phyloP scores from a whole-genome alignment of 768 basidiomycete species.

The Xerocomus spinulosus region DNA sequence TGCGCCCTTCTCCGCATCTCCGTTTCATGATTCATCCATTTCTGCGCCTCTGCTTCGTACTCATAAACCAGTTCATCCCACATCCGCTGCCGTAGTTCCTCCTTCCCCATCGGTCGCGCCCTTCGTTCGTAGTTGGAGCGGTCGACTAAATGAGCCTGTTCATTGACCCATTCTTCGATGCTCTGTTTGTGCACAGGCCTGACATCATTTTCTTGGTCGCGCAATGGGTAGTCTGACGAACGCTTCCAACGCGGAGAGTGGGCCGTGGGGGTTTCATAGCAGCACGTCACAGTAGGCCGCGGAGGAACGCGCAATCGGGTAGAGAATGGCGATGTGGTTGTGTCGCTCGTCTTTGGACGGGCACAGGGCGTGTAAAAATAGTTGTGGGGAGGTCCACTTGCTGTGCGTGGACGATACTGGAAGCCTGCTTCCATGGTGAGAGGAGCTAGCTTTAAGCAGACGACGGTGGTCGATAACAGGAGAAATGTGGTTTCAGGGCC shows the following conservation, averaged over 20 bases:
- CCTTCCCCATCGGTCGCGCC: conserved; percentile 24
- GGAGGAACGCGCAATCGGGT: conserved; percentile 21
- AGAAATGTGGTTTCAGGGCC: conserved; percentile 17
- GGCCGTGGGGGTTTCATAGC: conserved; percentile 11
- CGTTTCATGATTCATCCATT: conserved; percentile 50
- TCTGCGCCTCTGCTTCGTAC: conserved; percentile 47
- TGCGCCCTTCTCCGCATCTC: conserved; percentile 40
- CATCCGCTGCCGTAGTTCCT: conserved; percentile 35
- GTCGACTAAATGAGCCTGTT: conserved; percentile 42
- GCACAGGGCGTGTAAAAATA: conserved; percentile 11
- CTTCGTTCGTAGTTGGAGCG: conserved; percentile 26
- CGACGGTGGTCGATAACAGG: conserved; percentile 10
- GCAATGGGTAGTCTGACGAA: conserved; percentile 29
- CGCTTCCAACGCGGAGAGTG: conserved; percentile 26
- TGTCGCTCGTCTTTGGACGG: conserved; percentile 23
- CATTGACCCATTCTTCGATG: conserved; percentile 62
- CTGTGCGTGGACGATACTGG: conserved; percentile 25
- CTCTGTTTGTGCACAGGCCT: conserved; percentile 43
- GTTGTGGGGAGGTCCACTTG: conserved; percentile 18
- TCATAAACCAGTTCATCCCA: conserved; percentile 53
- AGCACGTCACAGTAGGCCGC: conserved; percentile 14
- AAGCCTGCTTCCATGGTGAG: conserved; percentile 27
- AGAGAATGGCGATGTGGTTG: conserved; percentile 7
- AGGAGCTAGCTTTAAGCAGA: conserved; percentile 2
- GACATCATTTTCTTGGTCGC: conserved; percentile 47